These are phyloP conservation scores for Rhizophagus clarus DNA, from an alignment of 192 early-diverging fungal genomes.

Conservation along the genomic window DNA sequence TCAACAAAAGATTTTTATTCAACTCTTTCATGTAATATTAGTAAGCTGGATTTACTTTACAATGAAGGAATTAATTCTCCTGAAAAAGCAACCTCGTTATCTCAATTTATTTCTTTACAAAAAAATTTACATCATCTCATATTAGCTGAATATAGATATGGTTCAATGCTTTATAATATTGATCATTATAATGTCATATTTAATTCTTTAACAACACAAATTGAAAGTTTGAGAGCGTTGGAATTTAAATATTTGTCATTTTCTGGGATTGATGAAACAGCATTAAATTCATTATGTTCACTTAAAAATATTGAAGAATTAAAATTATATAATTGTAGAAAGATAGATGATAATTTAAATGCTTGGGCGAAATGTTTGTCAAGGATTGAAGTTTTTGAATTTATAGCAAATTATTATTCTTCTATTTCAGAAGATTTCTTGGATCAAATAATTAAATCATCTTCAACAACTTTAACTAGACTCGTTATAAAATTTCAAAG, in stretches of 20 bases:
- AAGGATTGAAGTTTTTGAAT: neutral
- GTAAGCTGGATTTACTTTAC: neutral
- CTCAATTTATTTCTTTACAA: neutral
- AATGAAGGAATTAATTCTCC: neutral
- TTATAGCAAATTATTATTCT: neutral
- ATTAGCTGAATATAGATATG: neutral
- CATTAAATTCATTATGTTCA: neutral
- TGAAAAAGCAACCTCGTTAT: neutral
- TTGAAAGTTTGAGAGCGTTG: neutral
- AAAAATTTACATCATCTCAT: neutral
- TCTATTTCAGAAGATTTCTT: neutral
- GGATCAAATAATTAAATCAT: neutral
- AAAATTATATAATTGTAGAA: neutral
- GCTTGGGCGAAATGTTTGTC: neutral
- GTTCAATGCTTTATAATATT: neutral
- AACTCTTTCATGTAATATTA: neutral
- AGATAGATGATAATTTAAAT: neutral
- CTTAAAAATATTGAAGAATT: neutral
- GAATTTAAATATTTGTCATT: neutral
- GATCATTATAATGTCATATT: neutral
- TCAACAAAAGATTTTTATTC: neutral
- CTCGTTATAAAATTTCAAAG: neutral
- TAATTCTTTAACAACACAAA: neutral
- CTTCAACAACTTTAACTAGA: neutral
- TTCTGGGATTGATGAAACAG: neutral